These are phyloP conservation scores for Sphaerobolus stellatus DNA, from an alignment of 1,284 basidiomycete genomes.

Conservation along the genomic window DNA sequence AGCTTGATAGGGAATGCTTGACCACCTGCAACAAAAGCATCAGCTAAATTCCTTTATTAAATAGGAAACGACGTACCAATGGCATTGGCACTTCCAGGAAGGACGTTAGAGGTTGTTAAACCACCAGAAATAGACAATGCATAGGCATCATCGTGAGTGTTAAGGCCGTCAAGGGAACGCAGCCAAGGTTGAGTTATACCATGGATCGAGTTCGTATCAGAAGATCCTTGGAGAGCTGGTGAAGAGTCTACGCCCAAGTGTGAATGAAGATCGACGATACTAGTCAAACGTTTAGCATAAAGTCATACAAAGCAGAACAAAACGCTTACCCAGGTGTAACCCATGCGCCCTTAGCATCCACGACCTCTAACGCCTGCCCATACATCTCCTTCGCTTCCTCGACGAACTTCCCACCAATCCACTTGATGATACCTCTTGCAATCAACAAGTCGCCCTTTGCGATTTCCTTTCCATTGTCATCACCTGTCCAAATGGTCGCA, in stretches of 20 bases:
- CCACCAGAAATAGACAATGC: conserved; percentile 46
- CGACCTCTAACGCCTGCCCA: conserved; percentile 41
- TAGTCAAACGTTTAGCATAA: conserved; percentile 3
- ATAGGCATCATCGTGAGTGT: conserved; percentile 48
- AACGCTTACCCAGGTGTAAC: conserved; percentile 68
- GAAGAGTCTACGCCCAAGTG: conserved; percentile 71
- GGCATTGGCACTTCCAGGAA: conserved; percentile 52
- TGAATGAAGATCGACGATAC: conserved; percentile 77
- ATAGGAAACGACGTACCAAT: conserved; percentile 46
- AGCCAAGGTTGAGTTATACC: conserved; percentile 60
- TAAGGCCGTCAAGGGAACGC: conserved; percentile 46
- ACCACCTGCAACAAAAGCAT: conserved; percentile 46
- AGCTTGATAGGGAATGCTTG: conserved; percentile 72
- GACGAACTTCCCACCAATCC: conserved; percentile 52
- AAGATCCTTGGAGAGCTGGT: conserved; percentile 52
- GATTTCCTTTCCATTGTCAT: conserved; percentile 11
- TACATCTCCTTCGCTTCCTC: conserved; percentile 30
- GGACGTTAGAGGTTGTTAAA: conserved; percentile 47
- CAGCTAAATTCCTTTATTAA: neutral
- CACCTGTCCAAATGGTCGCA: conserved; percentile 47
- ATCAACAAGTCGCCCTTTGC: conserved; percentile 49
- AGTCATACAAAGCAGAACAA: conserved; percentile 15
- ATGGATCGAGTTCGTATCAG: conserved; percentile 54
- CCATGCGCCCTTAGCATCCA: conserved; percentile 64
- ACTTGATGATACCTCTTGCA: conserved; percentile 55